Evolutionary conservation across 2,329 filamentous ascomycete species (phyloP), one percentile per base, ranked within the genome.

Genomic region (Fusarium proliferatum): DNA sequence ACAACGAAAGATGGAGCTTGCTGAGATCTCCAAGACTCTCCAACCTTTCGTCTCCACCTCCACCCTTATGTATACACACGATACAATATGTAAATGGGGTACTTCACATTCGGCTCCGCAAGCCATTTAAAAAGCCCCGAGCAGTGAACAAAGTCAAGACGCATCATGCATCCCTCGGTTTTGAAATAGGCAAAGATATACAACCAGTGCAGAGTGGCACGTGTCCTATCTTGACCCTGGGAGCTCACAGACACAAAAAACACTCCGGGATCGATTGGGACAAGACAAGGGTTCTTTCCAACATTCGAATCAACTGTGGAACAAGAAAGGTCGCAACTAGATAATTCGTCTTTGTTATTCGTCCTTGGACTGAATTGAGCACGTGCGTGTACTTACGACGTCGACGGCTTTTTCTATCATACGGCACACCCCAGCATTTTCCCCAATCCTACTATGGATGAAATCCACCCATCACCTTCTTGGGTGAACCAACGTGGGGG

Each of bases 381-480:
- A 77, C 76, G 76, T 77, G 76, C 73, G 61, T 55, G 56, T 74
- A 48, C 64, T 52, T 61, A 52, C 61, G 72, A 70, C 64, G 48
- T 58, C 53, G 67, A 53, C 46, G 53, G 39, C 55, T 36, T 55
- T 71, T 64, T 12, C 61, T 64, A 67, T 56, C 39, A 48, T 67
- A 61, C 55, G 42, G 34, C 36, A 58, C 59, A 48, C 52, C 51
- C 62, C 53, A 52, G 55, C 53, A 58, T 66, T 64, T 69, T 58
- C 67, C 65, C 62, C 62, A 60, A 62, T 59, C 66, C 51, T 56
- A 33, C 66, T 59, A 16, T 49, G 51, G 57, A 48, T 43, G 63
- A 78, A 73, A 71, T 58, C 76, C 75, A 77, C 76, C 76, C 76
- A 78, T 78, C 76, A 78, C 64, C 68, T 63, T 68, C 74, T 46